phyloP scores from a whole-genome alignment of 305 asterid species.

The Coffea humblotiana region DNA sequence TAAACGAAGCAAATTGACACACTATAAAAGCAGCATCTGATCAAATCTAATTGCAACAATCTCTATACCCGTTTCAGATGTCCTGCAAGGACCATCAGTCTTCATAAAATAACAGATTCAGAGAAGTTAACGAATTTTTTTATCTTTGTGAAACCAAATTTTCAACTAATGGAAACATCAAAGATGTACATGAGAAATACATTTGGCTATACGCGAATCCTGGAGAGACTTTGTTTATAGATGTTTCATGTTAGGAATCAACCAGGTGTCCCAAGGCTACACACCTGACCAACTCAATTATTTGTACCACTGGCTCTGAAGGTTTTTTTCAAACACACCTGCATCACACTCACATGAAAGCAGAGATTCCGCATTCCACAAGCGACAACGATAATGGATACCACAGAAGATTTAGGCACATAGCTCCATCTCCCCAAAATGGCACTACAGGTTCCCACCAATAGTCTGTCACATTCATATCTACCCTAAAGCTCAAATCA shows the following conservation, averaged over 20 bases:
- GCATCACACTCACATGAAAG: too few relatives aligned
- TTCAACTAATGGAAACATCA: background rate
- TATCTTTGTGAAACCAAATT: background rate
- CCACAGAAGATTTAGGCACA: background rate
- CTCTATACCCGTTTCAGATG: background rate
- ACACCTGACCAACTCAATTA: background rate
- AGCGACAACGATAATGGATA: background rate
- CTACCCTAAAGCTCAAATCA: conserved; percentile 5
- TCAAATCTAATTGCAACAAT: background rate
- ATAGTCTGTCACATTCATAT: background rate
- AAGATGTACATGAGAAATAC: background rate
- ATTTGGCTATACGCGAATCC: background rate
- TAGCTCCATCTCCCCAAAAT: background rate
- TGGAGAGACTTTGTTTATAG: background rate
- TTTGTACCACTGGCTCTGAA: background rate
- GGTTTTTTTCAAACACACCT: background rate
- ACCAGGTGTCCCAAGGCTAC: background rate
- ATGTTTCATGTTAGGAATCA: background rate
- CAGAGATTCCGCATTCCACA: background rate
- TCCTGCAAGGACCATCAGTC: background rate
- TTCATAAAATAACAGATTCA: background rate
- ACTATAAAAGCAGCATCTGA: background rate
- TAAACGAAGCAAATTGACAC: background rate
- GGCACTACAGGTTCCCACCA: background rate
- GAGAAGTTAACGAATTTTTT: background rate